These are phyloP conservation scores for Geotrichum histeridarum DNA, from an alignment of 1,139 yeast genomes.

Conservation along the genomic window DNA sequence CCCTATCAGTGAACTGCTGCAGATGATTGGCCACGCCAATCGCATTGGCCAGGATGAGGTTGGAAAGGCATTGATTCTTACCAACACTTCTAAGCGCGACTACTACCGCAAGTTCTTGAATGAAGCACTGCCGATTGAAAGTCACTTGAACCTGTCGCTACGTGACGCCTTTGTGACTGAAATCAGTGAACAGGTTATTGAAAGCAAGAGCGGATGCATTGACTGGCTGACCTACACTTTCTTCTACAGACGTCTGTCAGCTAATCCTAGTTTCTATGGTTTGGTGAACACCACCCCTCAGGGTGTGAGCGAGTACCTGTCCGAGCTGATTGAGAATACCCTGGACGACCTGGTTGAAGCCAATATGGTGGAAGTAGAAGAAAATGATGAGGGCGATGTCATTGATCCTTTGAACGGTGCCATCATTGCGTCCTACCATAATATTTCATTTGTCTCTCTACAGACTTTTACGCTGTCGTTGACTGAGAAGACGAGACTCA, in stretches of 20 bases:
- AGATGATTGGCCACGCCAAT: constrained; percentile 64
- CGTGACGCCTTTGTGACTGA: constrained; percentile 70
- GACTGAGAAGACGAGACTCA: constrained; percentile 52
- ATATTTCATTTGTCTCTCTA: constrained; percentile 61
- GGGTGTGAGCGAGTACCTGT: constrained; percentile 73
- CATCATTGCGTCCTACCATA: constrained; percentile 69
- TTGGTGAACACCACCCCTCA: constrained; percentile 56
- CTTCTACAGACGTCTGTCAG: constrained; percentile 71
- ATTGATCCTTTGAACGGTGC: constrained; percentile 64
- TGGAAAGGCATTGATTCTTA: constrained; percentile 51
- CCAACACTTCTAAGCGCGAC: constrained; percentile 51
- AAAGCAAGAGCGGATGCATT: constrained; percentile 74
- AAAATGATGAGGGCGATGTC: constrained; percentile 43
- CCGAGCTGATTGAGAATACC: constrained; percentile 76
- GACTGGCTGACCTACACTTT: constrained; percentile 86
- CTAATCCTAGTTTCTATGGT: constrained; percentile 87
- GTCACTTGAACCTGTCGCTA: constrained; percentile 54
- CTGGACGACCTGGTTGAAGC: constrained; percentile 59
- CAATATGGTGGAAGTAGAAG: constrained; percentile 58
- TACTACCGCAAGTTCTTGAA: constrained; percentile 68
- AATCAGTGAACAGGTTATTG: constrained; percentile 60
- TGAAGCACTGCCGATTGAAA: constrained; percentile 80
- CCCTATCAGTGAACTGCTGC: constrained; percentile 58
- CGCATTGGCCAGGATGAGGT: constrained; percentile 30
- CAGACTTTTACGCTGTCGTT: constrained; percentile 52